Percentiles rank a stretch among this genome's conserved stretches.
These are phyloP conservation scores for Fusarium caatingaense DNA, from an alignment of 2,329 filamentous ascomycete species.

Conservation along the genomic window DNA sequence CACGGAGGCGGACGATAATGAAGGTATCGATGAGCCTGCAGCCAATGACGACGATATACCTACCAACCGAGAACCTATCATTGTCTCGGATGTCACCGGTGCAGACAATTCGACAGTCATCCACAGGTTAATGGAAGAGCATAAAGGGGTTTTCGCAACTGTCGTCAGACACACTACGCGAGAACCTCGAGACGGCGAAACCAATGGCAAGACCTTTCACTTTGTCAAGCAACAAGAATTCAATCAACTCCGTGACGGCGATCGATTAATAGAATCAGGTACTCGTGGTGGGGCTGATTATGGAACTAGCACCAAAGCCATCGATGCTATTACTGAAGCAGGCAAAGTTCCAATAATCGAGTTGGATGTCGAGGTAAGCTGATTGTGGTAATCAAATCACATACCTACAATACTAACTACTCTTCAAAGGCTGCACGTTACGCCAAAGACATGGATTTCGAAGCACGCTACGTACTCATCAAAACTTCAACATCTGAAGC, in stretches of 20 bases:
- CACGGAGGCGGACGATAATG: conserved; percentile 53
- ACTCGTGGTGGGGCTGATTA: conserved; percentile 63
- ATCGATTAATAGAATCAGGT: conserved; percentile 68
- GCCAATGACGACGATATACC: conserved; percentile 55
- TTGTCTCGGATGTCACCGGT: conserved; percentile 74
- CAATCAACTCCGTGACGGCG: conserved; percentile 68
- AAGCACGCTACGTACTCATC: conserved; percentile 67
- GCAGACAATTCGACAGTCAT: conserved; percentile 73
- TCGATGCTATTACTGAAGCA: conserved; percentile 62
- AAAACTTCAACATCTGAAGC: conserved; percentile 52
- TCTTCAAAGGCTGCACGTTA: conserved; percentile 63
- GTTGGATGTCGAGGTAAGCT: conserved; percentile 64
- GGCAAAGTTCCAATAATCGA: conserved; percentile 71
- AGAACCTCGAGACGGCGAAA: conserved; percentile 60
- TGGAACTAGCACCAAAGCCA: conserved; percentile 65
- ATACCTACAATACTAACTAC: neutral
- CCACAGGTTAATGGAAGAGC: conserved; percentile 70
- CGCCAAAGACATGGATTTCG: conserved; percentile 67
- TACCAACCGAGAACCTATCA: conserved; percentile 65
- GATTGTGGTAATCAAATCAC: neutral
- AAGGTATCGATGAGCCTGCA: conserved; percentile 50
- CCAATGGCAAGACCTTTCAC: conserved; percentile 63
- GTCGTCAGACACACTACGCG: conserved; percentile 68
- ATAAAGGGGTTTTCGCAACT: conserved; percentile 72
- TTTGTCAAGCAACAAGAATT: conserved; percentile 69